These are phyloP conservation scores for Cyclospora cayetanensis DNA, from an alignment of 169 alveolate species.

Conservation along the genomic window DNA sequence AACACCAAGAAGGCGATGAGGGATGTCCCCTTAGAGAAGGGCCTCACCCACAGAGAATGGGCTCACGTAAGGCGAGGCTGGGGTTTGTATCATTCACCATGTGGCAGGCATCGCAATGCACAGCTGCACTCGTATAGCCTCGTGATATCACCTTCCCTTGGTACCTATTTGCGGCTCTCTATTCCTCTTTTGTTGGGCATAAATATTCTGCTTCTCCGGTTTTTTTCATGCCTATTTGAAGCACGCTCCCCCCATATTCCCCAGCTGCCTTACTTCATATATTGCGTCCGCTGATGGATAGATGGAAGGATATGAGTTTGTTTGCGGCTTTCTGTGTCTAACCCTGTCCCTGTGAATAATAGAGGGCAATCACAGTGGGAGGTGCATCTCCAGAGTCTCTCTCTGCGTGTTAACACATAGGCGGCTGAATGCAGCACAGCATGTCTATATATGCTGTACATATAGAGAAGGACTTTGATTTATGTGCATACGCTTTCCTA, in stretches of 20 bases:
- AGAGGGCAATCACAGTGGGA: background rate
- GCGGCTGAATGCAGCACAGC: background rate
- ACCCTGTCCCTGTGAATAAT: background rate
- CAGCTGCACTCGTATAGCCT: background rate
- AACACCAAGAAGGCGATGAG: too few relatives aligned
- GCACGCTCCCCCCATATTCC: background rate
- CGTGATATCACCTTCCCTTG: background rate
- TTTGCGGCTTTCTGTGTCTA: too few relatives aligned
- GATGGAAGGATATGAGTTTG: too few relatives aligned
- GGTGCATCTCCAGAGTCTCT: background rate
- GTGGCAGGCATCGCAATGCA: too few relatives aligned
- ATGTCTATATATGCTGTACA: too few relatives aligned
- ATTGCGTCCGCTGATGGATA: conserved; percentile 12
- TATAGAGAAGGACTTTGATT: too few relatives aligned
- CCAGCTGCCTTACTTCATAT: background rate
- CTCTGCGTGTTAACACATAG: too few relatives aligned
- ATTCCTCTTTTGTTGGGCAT: background rate
- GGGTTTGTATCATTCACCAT: too few relatives aligned
- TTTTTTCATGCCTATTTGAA: too few relatives aligned
- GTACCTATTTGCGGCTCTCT: background rate
- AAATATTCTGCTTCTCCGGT: too few relatives aligned
- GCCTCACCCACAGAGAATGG: background rate
- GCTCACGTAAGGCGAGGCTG: background rate
- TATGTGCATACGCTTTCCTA: too few relatives aligned
- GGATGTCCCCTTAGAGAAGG: background rate